Evolutionary conservation across 2,329 filamentous ascomycete genomes (phyloP).

Genomic region (Dendryphion nanum): DNA sequence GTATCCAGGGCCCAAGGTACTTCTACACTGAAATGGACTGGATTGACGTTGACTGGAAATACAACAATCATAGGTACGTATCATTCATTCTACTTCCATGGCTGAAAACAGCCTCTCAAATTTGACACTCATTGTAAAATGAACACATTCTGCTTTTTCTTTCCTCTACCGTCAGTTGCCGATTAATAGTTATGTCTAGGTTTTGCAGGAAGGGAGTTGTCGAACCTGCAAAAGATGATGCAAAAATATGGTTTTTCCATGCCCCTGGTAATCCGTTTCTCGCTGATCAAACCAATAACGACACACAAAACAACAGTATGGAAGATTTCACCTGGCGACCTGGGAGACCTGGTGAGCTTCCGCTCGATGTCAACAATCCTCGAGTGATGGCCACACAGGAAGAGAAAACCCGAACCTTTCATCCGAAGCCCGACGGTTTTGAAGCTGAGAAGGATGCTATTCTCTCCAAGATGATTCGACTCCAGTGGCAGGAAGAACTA

Average conservation of each 20-base stretch:
- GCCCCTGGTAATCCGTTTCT: not conserved
- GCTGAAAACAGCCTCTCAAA: too few relatives aligned
- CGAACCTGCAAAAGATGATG: constrained; percentile 1
- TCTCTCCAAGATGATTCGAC: not conserved
- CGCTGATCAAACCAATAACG: not conserved
- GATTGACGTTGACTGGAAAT: constrained; percentile 2
- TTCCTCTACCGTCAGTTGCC: too few relatives aligned
- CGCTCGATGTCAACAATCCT: not conserved
- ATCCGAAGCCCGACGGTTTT: constrained; percentile 4
- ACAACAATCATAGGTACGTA: constrained; percentile 1
- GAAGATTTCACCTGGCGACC: constrained; percentile 1
- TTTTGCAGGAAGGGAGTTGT: constrained; percentile 4
- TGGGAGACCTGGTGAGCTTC: not conserved
- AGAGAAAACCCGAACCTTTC: constrained; percentile 3
- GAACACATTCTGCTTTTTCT: too few relatives aligned
- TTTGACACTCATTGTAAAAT: too few relatives aligned
- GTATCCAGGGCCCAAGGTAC: not conserved
- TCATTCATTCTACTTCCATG: not conserved
- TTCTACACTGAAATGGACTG: not conserved
- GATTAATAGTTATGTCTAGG: too few relatives aligned
- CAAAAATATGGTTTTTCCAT: constrained; percentile 4
- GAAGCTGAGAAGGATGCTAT: not conserved
- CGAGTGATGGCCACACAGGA: not conserved
- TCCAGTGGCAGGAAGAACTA: not conserved
- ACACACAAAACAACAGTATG: constrained; percentile 1